Evolutionary conservation across 768 basidiomycete genomes (phyloP).

Genomic region (Lanmaoa rubissima): DNA sequence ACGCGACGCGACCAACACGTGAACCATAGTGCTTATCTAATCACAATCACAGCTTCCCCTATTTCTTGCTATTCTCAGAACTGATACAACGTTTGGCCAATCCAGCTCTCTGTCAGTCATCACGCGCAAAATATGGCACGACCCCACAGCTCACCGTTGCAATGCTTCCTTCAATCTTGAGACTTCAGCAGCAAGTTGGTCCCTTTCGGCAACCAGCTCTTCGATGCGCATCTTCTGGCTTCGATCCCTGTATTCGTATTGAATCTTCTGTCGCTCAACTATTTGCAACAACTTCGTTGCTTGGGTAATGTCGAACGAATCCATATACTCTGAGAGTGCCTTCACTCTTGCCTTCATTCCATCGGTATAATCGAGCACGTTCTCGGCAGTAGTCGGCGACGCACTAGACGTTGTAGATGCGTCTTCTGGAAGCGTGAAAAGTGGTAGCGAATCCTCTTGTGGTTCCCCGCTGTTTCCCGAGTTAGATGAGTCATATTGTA

Average conservation of each 20-base stretch:
- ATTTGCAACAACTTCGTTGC: constrained; percentile 15
- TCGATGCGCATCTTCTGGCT: constrained; percentile 23
- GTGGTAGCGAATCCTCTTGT: constrained; percentile 20
- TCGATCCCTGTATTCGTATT: constrained; percentile 22
- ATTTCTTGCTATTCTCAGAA: constrained; percentile 9
- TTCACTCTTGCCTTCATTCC: constrained; percentile 25
- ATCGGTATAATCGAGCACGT: constrained; percentile 24
- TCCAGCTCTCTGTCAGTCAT: background rate
- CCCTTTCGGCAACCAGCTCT: constrained; percentile 19
- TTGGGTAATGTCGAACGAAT: constrained; percentile 25
- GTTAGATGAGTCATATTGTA: background rate
- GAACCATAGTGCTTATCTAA: constrained; percentile 26
- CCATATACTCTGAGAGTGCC: constrained; percentile 25
- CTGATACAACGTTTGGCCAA: background rate
- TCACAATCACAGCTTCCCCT: background rate
- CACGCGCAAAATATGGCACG: background rate
- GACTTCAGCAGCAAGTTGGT: constrained; percentile 15
- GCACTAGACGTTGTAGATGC: constrained; percentile 8
- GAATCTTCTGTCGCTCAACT: constrained; percentile 23
- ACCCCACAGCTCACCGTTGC: constrained; percentile 9
- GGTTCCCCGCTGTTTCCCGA: background rate
- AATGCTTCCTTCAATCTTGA: constrained; percentile 16
- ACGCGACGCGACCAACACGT: constrained; percentile 30
- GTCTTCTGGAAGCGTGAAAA: constrained; percentile 16
- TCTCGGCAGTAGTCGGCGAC: constrained; percentile 27